phyloP scores from a whole-genome alignment of 306 rosid species.

The Quercus cerris region DNA sequence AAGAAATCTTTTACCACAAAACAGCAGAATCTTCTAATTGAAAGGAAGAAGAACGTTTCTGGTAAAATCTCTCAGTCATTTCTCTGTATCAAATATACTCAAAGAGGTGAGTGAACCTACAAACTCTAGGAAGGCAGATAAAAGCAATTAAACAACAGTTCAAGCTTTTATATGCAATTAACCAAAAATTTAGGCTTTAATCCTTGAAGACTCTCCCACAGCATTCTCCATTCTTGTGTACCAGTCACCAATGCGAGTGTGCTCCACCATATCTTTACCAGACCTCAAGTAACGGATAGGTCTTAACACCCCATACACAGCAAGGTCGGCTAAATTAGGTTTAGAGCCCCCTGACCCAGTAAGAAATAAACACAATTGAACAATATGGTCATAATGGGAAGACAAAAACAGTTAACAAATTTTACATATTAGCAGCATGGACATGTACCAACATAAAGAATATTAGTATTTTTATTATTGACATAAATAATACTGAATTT shows the following conservation, averaged over 20 bases:
- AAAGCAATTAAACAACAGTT: conserved; percentile 7
- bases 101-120: neutral
- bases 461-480: neutral
- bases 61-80: neutral
- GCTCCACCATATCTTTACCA: conserved; percentile 94
- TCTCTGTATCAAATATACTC: neutral
- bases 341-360: conserved; percentile 50
- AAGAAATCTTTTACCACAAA: neutral
- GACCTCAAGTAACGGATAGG: conserved; percentile 90
- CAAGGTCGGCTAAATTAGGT: conserved; percentile 57
- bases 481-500: too few species aligned
- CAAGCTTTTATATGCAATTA: conserved; percentile 30
- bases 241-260: conserved; percentile 93
- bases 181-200: conserved; percentile 44
- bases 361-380: neutral
- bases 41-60: neutral
- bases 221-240: conserved; percentile 79
- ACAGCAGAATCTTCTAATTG: conserved; percentile 2
- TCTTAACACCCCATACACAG: conserved; percentile 71
- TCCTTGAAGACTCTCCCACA: conserved; percentile 71
- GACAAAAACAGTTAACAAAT: neutral
- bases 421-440: neutral
- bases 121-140: conserved; percentile 16
- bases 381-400: neutral
- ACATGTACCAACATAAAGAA: neutral